Percentiles rank a stretch among this genome's conserved stretches.
Evolutionary conservation across 2,329 filamentous ascomycete species (phyloP).

Genomic region (Daldinia eschscholtzii): DNA sequence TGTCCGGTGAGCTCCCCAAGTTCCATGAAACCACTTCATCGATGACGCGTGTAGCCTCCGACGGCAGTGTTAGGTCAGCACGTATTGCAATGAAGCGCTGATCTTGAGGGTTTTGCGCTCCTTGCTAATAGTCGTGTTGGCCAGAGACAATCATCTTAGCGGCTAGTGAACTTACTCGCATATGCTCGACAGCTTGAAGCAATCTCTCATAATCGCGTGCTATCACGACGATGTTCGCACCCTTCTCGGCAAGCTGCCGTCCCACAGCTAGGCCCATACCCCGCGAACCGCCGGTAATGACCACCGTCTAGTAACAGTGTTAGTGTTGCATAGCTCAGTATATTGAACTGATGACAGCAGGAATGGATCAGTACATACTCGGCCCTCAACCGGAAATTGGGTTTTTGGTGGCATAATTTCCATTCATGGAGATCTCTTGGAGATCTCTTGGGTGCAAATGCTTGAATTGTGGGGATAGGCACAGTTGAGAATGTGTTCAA

Average conservation of each 20-base stretch:
- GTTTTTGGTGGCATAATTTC: no score
- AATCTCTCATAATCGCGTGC: slow-evolving; percentile 73
- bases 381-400: no score
- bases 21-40: slow-evolving; percentile 61
- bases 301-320: slow-evolving; percentile 65
- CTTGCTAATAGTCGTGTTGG: slow-evolving; percentile 52
- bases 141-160: no score
- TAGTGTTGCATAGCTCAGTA: no score
- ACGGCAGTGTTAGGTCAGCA: slow-evolving; percentile 71
- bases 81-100: slow-evolving; percentile 75
- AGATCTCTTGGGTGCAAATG: no score
- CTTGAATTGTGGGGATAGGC: no score
- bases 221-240: slow-evolving; percentile 77
- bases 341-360: background rate
- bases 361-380: no score
- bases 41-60: slow-evolving; percentile 69
- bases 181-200: slow-evolving; percentile 65
- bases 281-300: slow-evolving; percentile 78
- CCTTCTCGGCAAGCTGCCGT: slow-evolving; percentile 71
- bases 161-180: slow-evolving; percentile 59
- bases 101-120: slow-evolving; percentile 61
- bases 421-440: no score
- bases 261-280: slow-evolving; percentile 75
- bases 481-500: no score
- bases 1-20: slow-evolving; percentile 71